A percentile compares a stretch with the other conserved stretches of the same genome.
Conservation (phyloP, 164 flowering plant species). For the Macadamia integrifolia region DNA sequence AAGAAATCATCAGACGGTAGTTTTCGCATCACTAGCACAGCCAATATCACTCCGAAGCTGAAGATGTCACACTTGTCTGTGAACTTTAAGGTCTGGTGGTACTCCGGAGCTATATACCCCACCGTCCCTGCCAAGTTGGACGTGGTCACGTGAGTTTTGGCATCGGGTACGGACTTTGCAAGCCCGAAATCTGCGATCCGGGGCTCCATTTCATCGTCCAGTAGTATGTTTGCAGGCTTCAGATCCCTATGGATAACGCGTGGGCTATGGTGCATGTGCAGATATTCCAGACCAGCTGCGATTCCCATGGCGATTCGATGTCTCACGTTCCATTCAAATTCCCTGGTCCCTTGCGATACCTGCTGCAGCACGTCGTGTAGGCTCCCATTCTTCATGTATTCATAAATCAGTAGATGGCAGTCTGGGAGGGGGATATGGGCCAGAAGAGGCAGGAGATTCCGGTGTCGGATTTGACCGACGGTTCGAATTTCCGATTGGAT, state of each 20-base stretch:
- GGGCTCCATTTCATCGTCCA: conserved; percentile 88
- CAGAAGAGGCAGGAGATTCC: conserved; percentile 68
- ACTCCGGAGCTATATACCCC: conserved; percentile 95
- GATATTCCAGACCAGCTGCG: conserved; percentile 80
- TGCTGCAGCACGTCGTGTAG: conserved; percentile 49
- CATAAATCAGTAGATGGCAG: conserved; percentile 76
- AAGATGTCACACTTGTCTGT: conserved; percentile 91
- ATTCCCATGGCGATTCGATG: conserved; percentile 64
- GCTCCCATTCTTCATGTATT: conserved; percentile 92
- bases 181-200: conserved; percentile 91
- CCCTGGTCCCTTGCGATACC: conserved; percentile 39
- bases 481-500: conserved; percentile 71
- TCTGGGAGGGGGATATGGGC: conserved; percentile 67
- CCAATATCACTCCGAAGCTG: conserved; percentile 81
- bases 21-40: conserved; percentile 66
- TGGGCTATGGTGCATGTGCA: conserved; percentile 63
- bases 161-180: conserved; percentile 73
- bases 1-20: conserved; percentile 77
- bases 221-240: conserved; percentile 80
- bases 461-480: conserved; percentile 73
- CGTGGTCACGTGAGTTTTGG: conserved; percentile 58
- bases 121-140: conserved; percentile 80
- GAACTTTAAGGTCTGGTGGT: conserved; percentile 77
- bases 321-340: conserved; percentile 63
- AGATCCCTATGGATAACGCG: conserved; percentile 81